A percentile compares a stretch with the other conserved stretches of the same genome.
phyloP scores from a whole-genome alignment of 352 stramenopile species.

The Phytophthora pseudosyringae region DNA sequence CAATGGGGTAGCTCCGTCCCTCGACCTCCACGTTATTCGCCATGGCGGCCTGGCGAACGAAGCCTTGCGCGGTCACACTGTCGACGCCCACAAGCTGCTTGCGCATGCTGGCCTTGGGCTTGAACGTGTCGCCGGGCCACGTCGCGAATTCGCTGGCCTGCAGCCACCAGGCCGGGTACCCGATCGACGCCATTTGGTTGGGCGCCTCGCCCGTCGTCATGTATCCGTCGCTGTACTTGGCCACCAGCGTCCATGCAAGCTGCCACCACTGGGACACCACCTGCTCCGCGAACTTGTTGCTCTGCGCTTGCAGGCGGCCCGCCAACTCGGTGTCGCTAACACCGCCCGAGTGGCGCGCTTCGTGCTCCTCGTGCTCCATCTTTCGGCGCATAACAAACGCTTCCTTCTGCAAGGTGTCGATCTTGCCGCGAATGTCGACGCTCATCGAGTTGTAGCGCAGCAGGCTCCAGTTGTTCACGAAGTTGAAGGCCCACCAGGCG shows the following conservation, averaged over 20 bases:
- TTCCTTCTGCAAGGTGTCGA: conserved; percentile 45
- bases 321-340: conserved; percentile 24
- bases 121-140: conserved; percentile 75
- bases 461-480: conserved; percentile 89
- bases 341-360: not conserved
- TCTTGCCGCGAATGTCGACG: conserved; percentile 50
- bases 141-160: conserved; percentile 59
- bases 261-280: conserved; percentile 71
- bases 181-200: conserved; percentile 48
- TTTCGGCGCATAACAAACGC: conserved; percentile 40
- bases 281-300: conserved; percentile 61
- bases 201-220: conserved; percentile 68
- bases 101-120: conserved; percentile 50
- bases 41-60: conserved; percentile 29
- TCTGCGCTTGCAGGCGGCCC: conserved; percentile 40
- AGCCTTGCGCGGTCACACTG: conserved; percentile 32
- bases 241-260: conserved; percentile 67
- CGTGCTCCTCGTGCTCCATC: conserved; percentile 18
- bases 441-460: conserved; percentile 79
- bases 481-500: conserved; percentile 88
- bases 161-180: conserved; percentile 74
- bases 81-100: conserved; percentile 50
- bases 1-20: conserved; percentile 15
- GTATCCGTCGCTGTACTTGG: conserved; percentile 80
- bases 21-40: conserved; percentile 1